Evolutionary conservation across 495 filamentous ascomycete species (phyloP).

Genomic region (Xylaria bambusicola): DNA sequence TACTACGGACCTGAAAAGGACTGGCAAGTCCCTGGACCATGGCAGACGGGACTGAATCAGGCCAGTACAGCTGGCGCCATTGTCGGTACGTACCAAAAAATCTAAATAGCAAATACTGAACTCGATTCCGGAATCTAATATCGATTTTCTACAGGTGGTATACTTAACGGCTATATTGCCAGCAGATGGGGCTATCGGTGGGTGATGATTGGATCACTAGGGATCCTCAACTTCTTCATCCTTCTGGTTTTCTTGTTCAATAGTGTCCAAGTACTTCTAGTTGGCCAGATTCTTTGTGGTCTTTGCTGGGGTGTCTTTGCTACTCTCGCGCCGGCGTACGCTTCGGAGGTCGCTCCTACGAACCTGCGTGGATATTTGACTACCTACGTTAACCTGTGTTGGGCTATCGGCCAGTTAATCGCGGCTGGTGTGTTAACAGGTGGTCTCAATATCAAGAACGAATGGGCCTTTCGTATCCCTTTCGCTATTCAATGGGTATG

Average conservation of each 20-base stretch:
- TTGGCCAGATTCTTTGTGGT: constrained; percentile 67
- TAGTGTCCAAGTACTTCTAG: constrained; percentile 57
- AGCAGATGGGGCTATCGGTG: constrained; percentile 48
- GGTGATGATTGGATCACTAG: constrained; percentile 46
- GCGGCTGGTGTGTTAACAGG: constrained; percentile 60
- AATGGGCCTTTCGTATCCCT: constrained; percentile 73
- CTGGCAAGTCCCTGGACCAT: constrained; percentile 31
- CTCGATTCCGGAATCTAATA: constrained; percentile 4
- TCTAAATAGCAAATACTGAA: not conserved
- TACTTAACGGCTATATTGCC: constrained; percentile 52
- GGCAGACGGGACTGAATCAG: constrained; percentile 34
- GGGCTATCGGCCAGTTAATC: constrained; percentile 68
- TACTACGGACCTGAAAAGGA: constrained; percentile 26
- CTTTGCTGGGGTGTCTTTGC: constrained; percentile 64
- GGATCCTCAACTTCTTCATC: constrained; percentile 48
- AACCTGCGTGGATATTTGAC: constrained; percentile 65
- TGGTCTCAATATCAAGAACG: constrained; percentile 54
- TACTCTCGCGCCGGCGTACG: constrained; percentile 49
- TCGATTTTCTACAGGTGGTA: constrained; percentile 25
- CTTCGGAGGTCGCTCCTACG: constrained; percentile 62
- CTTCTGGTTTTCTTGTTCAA: constrained; percentile 62
- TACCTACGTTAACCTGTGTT: constrained; percentile 72
- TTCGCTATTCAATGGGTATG: constrained; percentile 59
- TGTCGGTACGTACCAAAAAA: constrained; percentile 28
- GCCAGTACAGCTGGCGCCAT: constrained; percentile 32